A percentile compares a stretch with the other conserved stretches of the same genome.
Conservation (phyloP, 1,284 basidiomycete species). For the Xerocomus amazonicus region DNA sequence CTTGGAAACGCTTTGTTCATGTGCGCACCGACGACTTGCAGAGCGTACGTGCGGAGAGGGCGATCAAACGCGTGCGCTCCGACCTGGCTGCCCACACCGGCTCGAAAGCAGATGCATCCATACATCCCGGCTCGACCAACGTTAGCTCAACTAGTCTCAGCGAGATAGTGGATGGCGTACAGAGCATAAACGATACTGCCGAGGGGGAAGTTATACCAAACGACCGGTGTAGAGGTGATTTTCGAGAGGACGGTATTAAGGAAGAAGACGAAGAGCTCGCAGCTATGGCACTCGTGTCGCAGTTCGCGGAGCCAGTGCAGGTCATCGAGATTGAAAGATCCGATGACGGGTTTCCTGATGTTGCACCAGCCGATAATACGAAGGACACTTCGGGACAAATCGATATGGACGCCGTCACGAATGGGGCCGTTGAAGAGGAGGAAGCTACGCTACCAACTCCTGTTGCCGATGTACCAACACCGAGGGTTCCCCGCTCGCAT, state of each 20-base stretch:
- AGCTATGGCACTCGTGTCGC: constrained; percentile 7
- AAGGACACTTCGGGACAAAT: constrained; percentile 19
- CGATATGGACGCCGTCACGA: constrained; percentile 24
- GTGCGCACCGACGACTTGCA: constrained; percentile 84
- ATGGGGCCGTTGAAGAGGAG: constrained; percentile 28
- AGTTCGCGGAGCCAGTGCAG: constrained; percentile 19
- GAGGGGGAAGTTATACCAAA: constrained; percentile 24
- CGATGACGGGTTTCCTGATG: constrained; percentile 22
- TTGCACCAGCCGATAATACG: constrained; percentile 19
- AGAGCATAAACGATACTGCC: constrained; percentile 27
- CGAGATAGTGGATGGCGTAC: constrained; percentile 29
- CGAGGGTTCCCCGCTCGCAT: constrained; percentile 65
- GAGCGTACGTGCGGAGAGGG: constrained; percentile 80
- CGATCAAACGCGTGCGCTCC: constrained; percentile 82
- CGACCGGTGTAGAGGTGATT: constrained; percentile 12
- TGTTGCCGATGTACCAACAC: constrained; percentile 34
- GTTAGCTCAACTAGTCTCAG: constrained; percentile 29
- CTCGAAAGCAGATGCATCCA: constrained; percentile 27
- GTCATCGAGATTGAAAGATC: constrained; percentile 23
- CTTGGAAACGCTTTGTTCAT: constrained; percentile 83
- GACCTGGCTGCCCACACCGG: constrained; percentile 72
- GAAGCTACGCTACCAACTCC: constrained; percentile 37
- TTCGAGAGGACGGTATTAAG: constrained; percentile 30
- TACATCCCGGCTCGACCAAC: constrained; percentile 22
- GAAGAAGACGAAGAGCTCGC: constrained; percentile 34